Evolutionary conservation across 371 early-diverging fungal genomes (phyloP), one percentile per base, ranked within the genome.

Genomic region (Mortierella sp.): DNA sequence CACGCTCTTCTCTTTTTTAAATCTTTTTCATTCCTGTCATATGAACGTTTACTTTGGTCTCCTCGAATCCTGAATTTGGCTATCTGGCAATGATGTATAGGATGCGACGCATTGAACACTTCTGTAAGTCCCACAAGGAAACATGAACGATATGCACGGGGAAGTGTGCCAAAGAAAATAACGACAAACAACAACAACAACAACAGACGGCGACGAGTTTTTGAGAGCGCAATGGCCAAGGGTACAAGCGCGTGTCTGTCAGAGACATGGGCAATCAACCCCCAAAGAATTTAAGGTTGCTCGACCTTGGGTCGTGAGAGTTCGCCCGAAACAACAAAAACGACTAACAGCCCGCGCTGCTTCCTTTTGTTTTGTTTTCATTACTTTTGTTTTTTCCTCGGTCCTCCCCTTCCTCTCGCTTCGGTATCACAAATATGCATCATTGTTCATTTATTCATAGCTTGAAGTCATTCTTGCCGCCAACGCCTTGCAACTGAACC

Each of bases 91-190:
- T 24, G 68, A 46, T 49, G 16, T 54, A n/a, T 80, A 92, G 96
- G 96, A 27, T 97, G 97, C 83, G 98, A 98, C 93, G 97, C 98
- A 49, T 90, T 98, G 49, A 97, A 97, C 88, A 95, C 95, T 27
- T 91, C 93, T 21, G 90, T 93, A 89, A 75, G 88, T 82, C 29
- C 71, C 63, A 16, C 73, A 70, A 54, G 18, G 29, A 49, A 32
- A 70, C 10, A 44, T 43, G 43, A 44, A 44, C 43, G 16, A 74
- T 14, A 44, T 48, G 71, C 29, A 48, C 18, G 72, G 58, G 68
- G 58, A 21, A 56, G 38, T 38, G 41, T 51, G 2, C 38, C 63
- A 35, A 32, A 65, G 14, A 43, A 44, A 3, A 38, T 55, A 49
- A 48, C 55, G 27, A 29, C 27, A 41, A 56, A 63, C 51, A 14